phyloP scores from a whole-genome alignment of 164 flowering plant genomes.

The Stephania yunnanensis region DNA sequence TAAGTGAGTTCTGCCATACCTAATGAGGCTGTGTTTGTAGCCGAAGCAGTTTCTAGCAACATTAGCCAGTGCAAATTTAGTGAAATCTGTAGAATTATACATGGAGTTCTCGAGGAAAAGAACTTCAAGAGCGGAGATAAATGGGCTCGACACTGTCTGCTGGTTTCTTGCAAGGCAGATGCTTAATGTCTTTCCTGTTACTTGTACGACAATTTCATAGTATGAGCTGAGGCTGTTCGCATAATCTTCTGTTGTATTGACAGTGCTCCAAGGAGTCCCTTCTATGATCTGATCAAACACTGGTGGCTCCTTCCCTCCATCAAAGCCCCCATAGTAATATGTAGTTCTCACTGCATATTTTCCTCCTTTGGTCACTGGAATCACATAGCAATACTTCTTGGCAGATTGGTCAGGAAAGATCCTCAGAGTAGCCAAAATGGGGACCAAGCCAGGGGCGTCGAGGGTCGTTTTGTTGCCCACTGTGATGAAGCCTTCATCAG shows the following conservation, averaged over 20 bases:
- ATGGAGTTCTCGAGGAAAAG: conserved; percentile 39
- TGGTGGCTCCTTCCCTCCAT: conserved; percentile 73
- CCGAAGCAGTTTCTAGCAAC: conserved; percentile 70
- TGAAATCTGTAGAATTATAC: conserved; percentile 69
- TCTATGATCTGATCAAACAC: conserved; percentile 86
- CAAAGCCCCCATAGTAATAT: conserved; percentile 84
- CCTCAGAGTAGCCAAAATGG: conserved; percentile 50
- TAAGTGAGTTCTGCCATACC: conserved; percentile 30
- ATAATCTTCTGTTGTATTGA: conserved; percentile 69
- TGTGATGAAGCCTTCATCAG: conserved; percentile 53
- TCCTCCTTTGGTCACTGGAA: conserved; percentile 56
- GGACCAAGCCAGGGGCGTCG: conserved; percentile 30
- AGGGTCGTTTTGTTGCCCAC: conserved; percentile 49
- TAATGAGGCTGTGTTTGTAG: conserved; percentile 27
- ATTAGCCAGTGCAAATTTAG: conserved; percentile 39
- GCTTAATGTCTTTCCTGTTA: conserved; percentile 43
- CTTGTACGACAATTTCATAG: conserved; percentile 61
- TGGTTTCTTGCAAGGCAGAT: conserved; percentile 73
- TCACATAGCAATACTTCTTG: conserved; percentile 55
- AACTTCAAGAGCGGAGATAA: conserved; percentile 70
- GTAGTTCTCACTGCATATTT: conserved; percentile 63
- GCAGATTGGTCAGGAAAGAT: conserved; percentile 54
- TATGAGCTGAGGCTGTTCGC: conserved; percentile 57
- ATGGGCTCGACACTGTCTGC: conserved; percentile 56
- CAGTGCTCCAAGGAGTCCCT: conserved; percentile 78